Conservation (phyloP, 768 basidiomycete species). For the Cystofilobasidium ferigula region DNA sequence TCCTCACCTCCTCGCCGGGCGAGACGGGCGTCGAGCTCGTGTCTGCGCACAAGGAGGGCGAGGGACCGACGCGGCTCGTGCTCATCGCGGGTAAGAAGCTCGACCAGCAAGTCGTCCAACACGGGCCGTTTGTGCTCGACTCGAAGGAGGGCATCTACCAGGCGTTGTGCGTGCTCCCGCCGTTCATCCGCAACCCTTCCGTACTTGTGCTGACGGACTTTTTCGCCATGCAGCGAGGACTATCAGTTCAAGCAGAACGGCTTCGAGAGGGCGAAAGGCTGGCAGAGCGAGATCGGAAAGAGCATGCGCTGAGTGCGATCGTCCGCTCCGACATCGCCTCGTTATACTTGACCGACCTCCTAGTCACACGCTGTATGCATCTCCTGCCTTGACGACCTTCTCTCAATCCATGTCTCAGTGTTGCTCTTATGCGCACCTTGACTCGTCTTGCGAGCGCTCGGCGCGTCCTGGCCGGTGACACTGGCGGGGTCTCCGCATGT, state of each 20-base stretch:
- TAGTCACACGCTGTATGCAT: not conserved
- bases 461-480: no score
- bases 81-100: constrained; percentile 78
- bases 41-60: constrained; percentile 37
- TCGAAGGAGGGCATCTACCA: constrained; percentile 64
- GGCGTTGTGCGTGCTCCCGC: constrained; percentile 55
- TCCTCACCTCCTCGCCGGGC: constrained; percentile 52
- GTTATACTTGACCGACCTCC: not conserved
- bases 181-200: not conserved
- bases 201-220: constrained; percentile 18
- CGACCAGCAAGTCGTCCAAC: constrained; percentile 62
- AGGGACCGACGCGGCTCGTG: constrained; percentile 58
- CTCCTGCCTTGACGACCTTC: not conserved
- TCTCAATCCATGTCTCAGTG: not conserved
- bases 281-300: constrained; percentile 67
- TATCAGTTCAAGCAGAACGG: constrained; percentile 66
- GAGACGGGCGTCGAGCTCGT: constrained; percentile 62
- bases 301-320: not conserved
- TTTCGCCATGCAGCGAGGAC: constrained; percentile 37
- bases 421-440: not conserved
- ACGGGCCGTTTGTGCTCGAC: constrained; percentile 56
- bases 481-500: no score
- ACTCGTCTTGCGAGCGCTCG: no score
- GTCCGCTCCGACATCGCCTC: not conserved
- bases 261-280: constrained; percentile 77